These are phyloP conservation scores for Podospora pseudopauciseta DNA, from an alignment of 495 filamentous ascomycete species.

Conservation along the genomic window DNA sequence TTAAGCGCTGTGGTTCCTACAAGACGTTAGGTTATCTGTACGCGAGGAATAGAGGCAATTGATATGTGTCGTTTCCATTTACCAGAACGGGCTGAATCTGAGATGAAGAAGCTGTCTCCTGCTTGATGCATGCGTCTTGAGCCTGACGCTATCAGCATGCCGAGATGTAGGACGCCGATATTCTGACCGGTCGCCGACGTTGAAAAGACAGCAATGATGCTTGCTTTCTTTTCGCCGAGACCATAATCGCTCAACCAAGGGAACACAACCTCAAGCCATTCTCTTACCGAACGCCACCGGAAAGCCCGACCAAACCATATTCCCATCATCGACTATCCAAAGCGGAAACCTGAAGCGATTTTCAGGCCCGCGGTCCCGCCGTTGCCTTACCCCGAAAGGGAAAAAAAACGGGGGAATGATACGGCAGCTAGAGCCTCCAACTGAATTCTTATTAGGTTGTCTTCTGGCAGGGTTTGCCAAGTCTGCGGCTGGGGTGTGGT, in stretches of 20 bases:
- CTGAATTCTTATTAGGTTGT: background rate
- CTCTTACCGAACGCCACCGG: background rate
- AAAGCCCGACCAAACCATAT: background rate
- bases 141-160: background rate
- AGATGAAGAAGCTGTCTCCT: background rate
- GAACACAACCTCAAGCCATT: background rate
- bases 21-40: background rate
- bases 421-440: background rate
- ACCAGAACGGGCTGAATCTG: background rate
- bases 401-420: background rate
- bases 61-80: background rate
- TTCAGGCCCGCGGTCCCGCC: background rate
- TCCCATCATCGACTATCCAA: background rate
- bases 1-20: background rate
- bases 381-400: background rate
- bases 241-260: background rate
- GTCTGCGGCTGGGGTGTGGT: background rate
- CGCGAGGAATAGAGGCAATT: background rate
- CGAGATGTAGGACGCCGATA: background rate
- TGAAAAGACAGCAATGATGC: background rate
- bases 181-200: background rate
- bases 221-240: background rate
- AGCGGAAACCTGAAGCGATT: background rate
- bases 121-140: too few species aligned
- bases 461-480: background rate